Percentiles rank a stretch among this genome's conserved stretches.
Conservation (phyloP, 2,329 filamentous ascomycete genomes). For the Periconia macrospinosa region DNA sequence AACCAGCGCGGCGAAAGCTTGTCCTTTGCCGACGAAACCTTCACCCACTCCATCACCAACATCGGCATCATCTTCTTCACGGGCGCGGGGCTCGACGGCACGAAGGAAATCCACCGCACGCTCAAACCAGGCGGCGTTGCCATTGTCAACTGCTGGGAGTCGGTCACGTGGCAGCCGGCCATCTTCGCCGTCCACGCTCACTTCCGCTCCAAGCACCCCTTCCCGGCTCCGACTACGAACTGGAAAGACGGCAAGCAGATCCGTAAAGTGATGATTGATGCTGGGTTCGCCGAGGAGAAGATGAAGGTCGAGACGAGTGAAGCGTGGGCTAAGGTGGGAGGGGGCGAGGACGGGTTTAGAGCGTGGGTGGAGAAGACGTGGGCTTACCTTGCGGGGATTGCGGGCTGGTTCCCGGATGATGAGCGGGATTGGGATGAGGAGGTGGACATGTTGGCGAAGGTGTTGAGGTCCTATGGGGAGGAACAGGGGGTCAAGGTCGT, state of each 20-base stretch:
- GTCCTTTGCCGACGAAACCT: slow-evolving; percentile 31
- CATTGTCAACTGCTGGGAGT: slow-evolving; percentile 42
- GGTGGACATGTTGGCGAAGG: slow-evolving; percentile 23
- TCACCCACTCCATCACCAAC: slow-evolving; percentile 45
- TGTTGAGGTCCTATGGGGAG: slow-evolving; percentile 12
- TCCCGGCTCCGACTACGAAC: slow-evolving; percentile 18
- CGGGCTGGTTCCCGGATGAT: slow-evolving; percentile 27
- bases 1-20: slow-evolving; percentile 21
- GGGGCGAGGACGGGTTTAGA: slow-evolving; percentile 14
- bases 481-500: slow-evolving; percentile 18
- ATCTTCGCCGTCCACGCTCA: slow-evolving; percentile 20
- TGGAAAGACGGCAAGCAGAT: slow-evolving; percentile 34
- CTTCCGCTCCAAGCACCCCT: slow-evolving; percentile 20
- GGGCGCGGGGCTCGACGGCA: slow-evolving; percentile 31
- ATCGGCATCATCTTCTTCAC: slow-evolving; percentile 45
- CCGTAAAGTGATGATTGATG: slow-evolving; percentile 28
- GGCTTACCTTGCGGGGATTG: slow-evolving; percentile 33
- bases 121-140: slow-evolving; percentile 42
- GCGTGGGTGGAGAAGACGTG: slow-evolving; percentile 31
- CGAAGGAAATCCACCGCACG: slow-evolving; percentile 43
- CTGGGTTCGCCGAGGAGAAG: slow-evolving; percentile 26
- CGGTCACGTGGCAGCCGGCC: slow-evolving; percentile 27
- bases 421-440: slow-evolving; percentile 32
- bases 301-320: slow-evolving; percentile 26
- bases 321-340: slow-evolving; percentile 21